A percentile compares a stretch with the other conserved stretches of the same genome.
Evolutionary conservation across 2,329 filamentous ascomycete genomes (phyloP).

Genomic region (Microsporum ferrugineum): DNA sequence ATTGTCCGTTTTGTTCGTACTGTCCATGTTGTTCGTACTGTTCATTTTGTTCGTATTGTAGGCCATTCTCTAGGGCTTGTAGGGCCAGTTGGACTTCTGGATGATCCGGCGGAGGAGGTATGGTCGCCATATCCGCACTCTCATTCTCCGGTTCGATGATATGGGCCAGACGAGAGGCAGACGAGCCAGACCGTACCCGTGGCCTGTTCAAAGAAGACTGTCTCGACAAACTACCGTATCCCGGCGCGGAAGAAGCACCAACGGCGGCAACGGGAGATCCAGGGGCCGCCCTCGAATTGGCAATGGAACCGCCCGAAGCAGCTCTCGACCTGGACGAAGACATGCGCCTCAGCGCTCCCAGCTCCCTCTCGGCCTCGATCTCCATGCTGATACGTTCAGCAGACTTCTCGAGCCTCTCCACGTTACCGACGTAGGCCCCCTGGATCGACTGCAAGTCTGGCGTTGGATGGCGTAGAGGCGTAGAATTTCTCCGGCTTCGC

Average conservation of each 20-base stretch:
- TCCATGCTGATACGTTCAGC: constrained; percentile 39
- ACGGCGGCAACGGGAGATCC: not conserved
- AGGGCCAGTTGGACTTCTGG: too few relatives aligned
- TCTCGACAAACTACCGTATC: constrained; percentile 29
- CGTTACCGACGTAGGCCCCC: constrained; percentile 40
- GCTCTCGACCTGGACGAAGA: constrained; percentile 17
- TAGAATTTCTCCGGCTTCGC: constrained; percentile 28
- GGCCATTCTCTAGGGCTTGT: too few relatives aligned
- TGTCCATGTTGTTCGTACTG: not conserved
- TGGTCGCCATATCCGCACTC: constrained; percentile 15
- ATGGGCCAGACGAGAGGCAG: constrained; percentile 28
- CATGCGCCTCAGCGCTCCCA: not conserved
- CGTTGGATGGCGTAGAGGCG: constrained; percentile 38
- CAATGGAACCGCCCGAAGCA: constrained; percentile 29
- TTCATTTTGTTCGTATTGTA: too few relatives aligned
- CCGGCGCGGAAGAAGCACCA: not conserved
- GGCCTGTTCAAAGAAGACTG: constrained; percentile 26
- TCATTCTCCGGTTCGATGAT: constrained; percentile 33
- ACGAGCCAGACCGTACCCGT: constrained; percentile 27
- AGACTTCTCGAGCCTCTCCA: constrained; percentile 39
- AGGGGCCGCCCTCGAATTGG: constrained; percentile 30
- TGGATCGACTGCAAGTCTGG: constrained; percentile 41
- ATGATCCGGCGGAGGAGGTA: constrained; percentile 11
- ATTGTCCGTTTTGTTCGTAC: not conserved
- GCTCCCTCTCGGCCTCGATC: constrained; percentile 29